These are phyloP conservation scores for Pythium folliculosum DNA, from an alignment of 352 stramenopile genomes.

Conservation along the genomic window DNA sequence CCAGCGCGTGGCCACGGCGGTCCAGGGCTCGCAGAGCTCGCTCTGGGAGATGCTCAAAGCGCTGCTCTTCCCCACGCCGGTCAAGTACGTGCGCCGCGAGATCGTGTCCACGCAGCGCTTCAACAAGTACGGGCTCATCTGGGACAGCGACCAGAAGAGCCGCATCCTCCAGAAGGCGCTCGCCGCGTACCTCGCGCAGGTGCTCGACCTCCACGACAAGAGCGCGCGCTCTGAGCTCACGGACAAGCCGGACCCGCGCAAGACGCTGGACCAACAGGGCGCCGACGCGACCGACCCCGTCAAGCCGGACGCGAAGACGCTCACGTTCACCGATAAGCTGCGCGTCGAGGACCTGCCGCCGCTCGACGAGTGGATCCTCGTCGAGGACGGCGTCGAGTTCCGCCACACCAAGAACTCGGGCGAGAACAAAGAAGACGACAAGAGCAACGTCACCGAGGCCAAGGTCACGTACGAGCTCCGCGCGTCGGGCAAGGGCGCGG, in stretches of 20 bases:
- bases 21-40: slow-evolving; percentile 18
- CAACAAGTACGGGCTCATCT: slow-evolving; percentile 33
- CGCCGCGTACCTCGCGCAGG: slow-evolving; percentile 30
- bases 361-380: slow-evolving; percentile 26
- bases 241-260: slow-evolving; percentile 26
- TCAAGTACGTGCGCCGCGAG: slow-evolving; percentile 25
- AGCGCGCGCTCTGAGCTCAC: slow-evolving; percentile 34
- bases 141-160: slow-evolving; percentile 40
- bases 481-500: slow-evolving; percentile 25
- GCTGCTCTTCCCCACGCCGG: slow-evolving; percentile 5
- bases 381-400: slow-evolving; percentile 35
- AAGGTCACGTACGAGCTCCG: slow-evolving; percentile 31
- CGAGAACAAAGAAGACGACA: slow-evolving; percentile 9
- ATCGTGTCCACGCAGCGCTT: slow-evolving; percentile 31
- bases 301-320: slow-evolving; percentile 17
- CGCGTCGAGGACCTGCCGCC: slow-evolving; percentile 37
- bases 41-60: slow-evolving; percentile 14
- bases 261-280: background rate
- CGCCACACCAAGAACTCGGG: slow-evolving; percentile 28
- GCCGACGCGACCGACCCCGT: background rate
- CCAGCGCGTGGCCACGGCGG: slow-evolving; percentile 46
- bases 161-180: slow-evolving; percentile 40
- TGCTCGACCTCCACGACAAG: slow-evolving; percentile 35
- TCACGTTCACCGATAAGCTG: slow-evolving; percentile 36
- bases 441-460: slow-evolving; percentile 25